Base-by-base conservation (phyloP, 1,284 basidiomycete genomes). In the Fomitopsis schrenkii region DNA sequence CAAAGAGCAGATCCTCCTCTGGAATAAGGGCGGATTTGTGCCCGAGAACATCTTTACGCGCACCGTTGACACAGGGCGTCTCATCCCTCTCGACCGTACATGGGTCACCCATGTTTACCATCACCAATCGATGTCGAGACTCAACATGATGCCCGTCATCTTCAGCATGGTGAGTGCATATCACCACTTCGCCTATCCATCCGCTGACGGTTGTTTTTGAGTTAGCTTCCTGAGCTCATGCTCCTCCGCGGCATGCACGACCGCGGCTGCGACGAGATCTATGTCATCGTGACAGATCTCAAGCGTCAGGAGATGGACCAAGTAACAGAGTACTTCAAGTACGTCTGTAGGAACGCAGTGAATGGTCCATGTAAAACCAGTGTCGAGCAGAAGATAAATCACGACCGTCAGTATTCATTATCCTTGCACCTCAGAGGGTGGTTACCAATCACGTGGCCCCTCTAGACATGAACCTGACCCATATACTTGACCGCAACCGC, bases 31-130 rank as follows among this genome's bases (percentile, higher is more conserved):
- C 38, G 85, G 86, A 45, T 90, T 90, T 63, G 80, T 84, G 12
- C 88, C 88, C 48, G 88, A 90, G 71, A 88, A 90, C 70, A 80
- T 90, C 64, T 90, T 90, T 68, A 87, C 85, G 67, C 80, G 88
- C 60, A 90, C 88, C 3, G 84, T 90, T 62, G 88, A 90, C 70
- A 90, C 88, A 0, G 83, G 86, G 55, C 83, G 88, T 44, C 74
- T 90, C 68, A 89, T 90, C 61, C 88, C 88, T 52, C 82, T 90
- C 65, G 87, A 90, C 78, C 80, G 88, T 62, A 88, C 88, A 40
- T 90, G 88, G 88, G 87, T 84, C 42, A 90, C 88, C 6, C 87
- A 90, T 74, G 85, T 90, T 44, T 90, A 87, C 69, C 86, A 90
- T 70, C 88, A 90, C 64, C 79, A 82, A 63, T 85, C 87, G 3